Evolutionary conservation across 2,329 filamentous ascomycete genomes (phyloP).

Genomic region (Monilinia polystroma): DNA sequence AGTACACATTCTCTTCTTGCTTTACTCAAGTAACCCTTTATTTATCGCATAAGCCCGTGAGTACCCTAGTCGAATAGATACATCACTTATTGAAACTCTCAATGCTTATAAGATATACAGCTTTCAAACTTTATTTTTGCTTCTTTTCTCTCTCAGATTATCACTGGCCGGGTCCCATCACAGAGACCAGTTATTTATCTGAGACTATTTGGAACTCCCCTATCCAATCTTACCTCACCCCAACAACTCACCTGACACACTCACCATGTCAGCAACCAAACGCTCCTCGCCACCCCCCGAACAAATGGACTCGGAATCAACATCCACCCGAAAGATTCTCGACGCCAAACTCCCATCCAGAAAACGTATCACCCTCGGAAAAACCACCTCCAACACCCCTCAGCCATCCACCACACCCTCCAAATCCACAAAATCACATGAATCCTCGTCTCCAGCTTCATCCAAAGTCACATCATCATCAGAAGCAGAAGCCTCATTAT

Average conservation of each 20-base stretch:
- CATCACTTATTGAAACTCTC: slow-evolving; percentile 5
- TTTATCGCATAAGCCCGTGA: background rate
- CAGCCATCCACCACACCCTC: slow-evolving; percentile 1
- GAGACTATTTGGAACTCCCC: background rate
- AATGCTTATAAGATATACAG: slow-evolving; percentile 5
- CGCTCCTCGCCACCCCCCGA: slow-evolving; percentile 9
- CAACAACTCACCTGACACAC: slow-evolving; percentile 1
- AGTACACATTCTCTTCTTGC: background rate
- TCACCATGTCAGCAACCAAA: slow-evolving; percentile 19
- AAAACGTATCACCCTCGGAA: slow-evolving; percentile 11
- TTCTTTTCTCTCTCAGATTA: background rate
- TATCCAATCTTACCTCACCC: background rate
- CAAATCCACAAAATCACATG: background rate
- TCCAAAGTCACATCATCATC: slow-evolving; percentile 2
- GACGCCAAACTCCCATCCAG: slow-evolving; percentile 12
- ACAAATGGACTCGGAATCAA: slow-evolving; percentile 4
- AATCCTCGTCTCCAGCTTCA: slow-evolving; percentile 1
- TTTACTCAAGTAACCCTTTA: no score
- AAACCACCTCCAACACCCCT: background rate
- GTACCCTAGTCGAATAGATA: slow-evolving; percentile 8
- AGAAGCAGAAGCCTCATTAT: slow-evolving; percentile 4
- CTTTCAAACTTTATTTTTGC: background rate
- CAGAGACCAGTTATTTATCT: background rate
- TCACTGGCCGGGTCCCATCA: background rate
- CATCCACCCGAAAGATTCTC: background rate